Conservation (phyloP, 257 asterid species). For the Anisodus acutangulus region DNA sequence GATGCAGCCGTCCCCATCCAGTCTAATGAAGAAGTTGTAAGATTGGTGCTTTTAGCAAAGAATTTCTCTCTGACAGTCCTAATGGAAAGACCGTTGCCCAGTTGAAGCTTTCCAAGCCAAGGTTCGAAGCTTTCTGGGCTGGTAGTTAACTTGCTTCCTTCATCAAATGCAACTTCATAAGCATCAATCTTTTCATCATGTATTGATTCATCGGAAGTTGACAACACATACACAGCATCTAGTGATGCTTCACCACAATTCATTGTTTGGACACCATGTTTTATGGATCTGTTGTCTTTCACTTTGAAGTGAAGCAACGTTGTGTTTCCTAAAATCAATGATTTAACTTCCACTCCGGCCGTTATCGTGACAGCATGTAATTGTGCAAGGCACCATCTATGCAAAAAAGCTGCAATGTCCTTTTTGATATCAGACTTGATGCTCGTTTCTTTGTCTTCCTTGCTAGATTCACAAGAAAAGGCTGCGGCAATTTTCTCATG, state of each 20-base stretch:
- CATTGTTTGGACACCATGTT: constrained; percentile 53
- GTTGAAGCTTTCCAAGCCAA: constrained; percentile 65
- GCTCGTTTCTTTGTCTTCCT: constrained; percentile 43
- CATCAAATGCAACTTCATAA: constrained; percentile 66
- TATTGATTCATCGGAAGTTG: constrained; percentile 59
- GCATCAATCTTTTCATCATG: constrained; percentile 48
- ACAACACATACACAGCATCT: constrained; percentile 70
- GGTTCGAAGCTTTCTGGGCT: constrained; percentile 52
- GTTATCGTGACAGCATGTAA: constrained; percentile 51
- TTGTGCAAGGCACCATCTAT: constrained; percentile 79
- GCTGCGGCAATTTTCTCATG: constrained; percentile 65
- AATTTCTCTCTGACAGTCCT: constrained; percentile 44
- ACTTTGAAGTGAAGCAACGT: constrained; percentile 72
- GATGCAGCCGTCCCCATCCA: constrained; percentile 92
- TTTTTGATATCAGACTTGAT: constrained; percentile 45
- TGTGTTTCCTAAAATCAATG: constrained; percentile 73
- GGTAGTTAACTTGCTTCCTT: constrained; percentile 42
- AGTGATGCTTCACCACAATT: constrained; percentile 59
- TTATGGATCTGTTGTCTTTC: constrained; percentile 45
- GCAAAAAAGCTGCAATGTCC: constrained; percentile 63
- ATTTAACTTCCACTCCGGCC: constrained; percentile 55
- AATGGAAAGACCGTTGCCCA: constrained; percentile 62
- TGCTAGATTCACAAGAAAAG: constrained; percentile 55
- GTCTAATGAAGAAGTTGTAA: constrained; percentile 66
- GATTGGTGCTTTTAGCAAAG: constrained; percentile 40